Conservation (phyloP, 2,329 filamentous ascomycete species). For the Aspergillus sojae region DNA sequence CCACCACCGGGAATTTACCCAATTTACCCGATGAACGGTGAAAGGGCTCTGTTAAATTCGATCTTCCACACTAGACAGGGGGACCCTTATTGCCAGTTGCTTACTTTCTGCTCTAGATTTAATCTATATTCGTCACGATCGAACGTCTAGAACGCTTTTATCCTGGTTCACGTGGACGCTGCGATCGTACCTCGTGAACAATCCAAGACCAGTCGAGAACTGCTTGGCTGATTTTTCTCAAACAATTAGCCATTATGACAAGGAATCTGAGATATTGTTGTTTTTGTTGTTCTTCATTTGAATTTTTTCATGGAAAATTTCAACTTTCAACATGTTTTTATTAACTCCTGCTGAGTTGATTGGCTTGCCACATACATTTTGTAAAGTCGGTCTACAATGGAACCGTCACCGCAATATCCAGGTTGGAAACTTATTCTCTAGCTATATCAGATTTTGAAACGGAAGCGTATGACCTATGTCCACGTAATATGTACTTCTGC, state of each 20-base stretch:
- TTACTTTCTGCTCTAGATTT: neutral
- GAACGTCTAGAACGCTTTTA: neutral
- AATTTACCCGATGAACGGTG: constrained; percentile 14
- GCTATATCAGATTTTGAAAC: neutral
- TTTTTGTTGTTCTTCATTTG: neutral
- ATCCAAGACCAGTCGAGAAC: neutral
- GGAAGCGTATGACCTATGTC: neutral
- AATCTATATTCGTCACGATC: neutral
- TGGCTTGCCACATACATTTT: neutral
- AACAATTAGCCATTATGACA: neutral
- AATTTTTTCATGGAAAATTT: neutral
- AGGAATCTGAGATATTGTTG: neutral
- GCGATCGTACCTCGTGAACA: neutral
- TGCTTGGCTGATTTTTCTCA: neutral
- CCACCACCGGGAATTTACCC: constrained; percentile 26
- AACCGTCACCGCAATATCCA: neutral
- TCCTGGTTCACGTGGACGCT: neutral
- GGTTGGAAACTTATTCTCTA: neutral
- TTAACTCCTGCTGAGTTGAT: neutral
- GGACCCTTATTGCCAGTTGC: neutral
- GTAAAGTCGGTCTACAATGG: neutral
- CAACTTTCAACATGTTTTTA: neutral
- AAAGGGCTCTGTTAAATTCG: constrained; percentile 6
- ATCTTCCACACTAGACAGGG: neutral
- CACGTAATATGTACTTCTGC: neutral